Evolutionary conservation across 106 monocot species (phyloP).

Genomic region (Phalaenopsis equestris): DNA sequence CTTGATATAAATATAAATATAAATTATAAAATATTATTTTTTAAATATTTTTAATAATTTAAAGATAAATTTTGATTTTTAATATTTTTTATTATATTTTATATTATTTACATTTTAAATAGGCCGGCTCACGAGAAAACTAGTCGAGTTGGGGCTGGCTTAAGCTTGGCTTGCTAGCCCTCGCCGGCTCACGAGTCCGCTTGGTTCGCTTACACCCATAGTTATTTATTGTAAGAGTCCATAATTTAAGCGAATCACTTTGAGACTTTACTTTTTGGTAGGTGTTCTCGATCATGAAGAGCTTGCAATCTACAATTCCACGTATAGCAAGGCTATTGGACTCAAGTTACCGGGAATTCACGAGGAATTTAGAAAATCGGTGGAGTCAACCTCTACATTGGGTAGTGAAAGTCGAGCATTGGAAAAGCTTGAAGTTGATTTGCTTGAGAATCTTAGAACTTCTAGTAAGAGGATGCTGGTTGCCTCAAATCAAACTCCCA

Average conservation of each 20-base stretch:
- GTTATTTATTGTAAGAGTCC: neutral
- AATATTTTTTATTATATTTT: too few relatives aligned
- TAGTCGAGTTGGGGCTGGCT: too few relatives aligned
- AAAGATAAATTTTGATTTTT: too few relatives aligned
- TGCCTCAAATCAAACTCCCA: slow-evolving; percentile 14
- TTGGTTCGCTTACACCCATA: too few relatives aligned
- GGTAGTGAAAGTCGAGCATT: slow-evolving; percentile 43
- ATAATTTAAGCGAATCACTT: neutral
- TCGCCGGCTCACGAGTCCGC: too few relatives aligned
- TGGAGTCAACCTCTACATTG: slow-evolving; percentile 54
- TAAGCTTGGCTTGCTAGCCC: too few relatives aligned
- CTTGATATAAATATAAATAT: too few relatives aligned
- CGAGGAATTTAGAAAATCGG: slow-evolving; percentile 52
- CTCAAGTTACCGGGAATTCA: slow-evolving; percentile 35
- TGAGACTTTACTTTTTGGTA: slow-evolving; percentile 14
- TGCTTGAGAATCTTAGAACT: slow-evolving; percentile 55
- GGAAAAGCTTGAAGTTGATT: slow-evolving; percentile 53
- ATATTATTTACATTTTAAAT: too few relatives aligned
- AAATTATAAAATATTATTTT: too few relatives aligned
- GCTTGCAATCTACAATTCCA: slow-evolving; percentile 52
- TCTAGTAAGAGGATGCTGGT: slow-evolving; percentile 44
- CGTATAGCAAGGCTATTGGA: slow-evolving; percentile 29
- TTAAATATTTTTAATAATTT: too few relatives aligned
- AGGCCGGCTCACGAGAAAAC: too few relatives aligned
- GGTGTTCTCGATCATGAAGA: slow-evolving; percentile 83